Evolutionary conservation across 2,329 filamentous ascomycete genomes (phyloP), one percentile per base, ranked within the genome.

Genomic region (Chrysoporthe cubensis): DNA sequence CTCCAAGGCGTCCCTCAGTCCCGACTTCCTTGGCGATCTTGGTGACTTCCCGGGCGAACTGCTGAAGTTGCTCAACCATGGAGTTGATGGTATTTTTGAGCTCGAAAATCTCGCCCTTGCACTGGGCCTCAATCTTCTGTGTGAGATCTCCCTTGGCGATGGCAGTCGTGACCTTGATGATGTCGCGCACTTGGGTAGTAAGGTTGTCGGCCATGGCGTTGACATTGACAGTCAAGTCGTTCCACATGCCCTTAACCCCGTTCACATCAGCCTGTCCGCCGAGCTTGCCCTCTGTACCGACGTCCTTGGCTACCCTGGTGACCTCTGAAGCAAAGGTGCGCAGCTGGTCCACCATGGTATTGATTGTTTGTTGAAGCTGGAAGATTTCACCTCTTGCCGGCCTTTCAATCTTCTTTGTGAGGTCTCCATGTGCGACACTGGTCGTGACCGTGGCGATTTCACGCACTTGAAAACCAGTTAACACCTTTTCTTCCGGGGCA

Each of bases 1-100:
- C 95, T 77, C 96, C 95, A 18, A 99, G 87, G 71, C 94, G 90
- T 74, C 95, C 95, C 79, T 99, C 95, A 1, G 96, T 98, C 69
- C 95, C 95, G 84, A 98, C 96, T 80, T 98, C 95, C 78, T 93
- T 91, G 48, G 95, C 95, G 75, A 99, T 92, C 80, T 96, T 96
- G 48, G 95, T 98, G 74, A 99, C 96, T 82, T 98, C 95, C 76
- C 94, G 92, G 11, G 96, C 96, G 77, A 98, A 98, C 76, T 97
- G 94, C 76, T 97, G 93, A 67, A 99, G 84, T 79, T 97, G 96
- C 78, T 97, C 96, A 72, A 99, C 95, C 95, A 99, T 99, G 78
- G 92, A 96, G 81, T 99, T 99, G 84, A 98, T 99, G 59, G 96
- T 98, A 69, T 94, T 94, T 81, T 99, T 99, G 76, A 99, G 91